Evolutionary conservation across 116 monocot genomes (phyloP).

Genomic region (Zostera marina): DNA sequence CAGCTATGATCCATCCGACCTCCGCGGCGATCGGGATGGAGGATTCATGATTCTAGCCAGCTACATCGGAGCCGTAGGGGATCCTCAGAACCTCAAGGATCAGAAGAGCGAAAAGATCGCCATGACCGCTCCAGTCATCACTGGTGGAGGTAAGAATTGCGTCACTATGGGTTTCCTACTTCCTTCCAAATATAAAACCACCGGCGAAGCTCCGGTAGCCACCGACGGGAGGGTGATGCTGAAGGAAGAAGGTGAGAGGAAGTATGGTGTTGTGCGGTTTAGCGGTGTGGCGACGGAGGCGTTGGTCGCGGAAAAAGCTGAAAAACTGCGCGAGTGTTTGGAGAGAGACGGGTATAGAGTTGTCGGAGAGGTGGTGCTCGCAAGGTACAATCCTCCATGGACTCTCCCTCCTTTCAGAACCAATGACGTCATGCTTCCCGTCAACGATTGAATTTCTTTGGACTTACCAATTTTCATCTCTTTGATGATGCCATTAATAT

Average conservation of each 20-base stretch:
- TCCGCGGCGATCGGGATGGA: constrained; percentile 49
- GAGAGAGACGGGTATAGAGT: constrained; percentile 61
- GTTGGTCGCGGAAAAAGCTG: constrained; percentile 44
- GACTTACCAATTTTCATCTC: no score
- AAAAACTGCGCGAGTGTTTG: constrained; percentile 37
- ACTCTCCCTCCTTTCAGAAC: constrained; percentile 75
- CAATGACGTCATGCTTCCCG: constrained; percentile 68
- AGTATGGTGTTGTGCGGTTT: constrained; percentile 63
- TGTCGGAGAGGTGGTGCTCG: constrained; percentile 36
- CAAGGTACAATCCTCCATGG: constrained; percentile 89
- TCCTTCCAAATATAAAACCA: constrained; percentile 48
- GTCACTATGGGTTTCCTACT: constrained; percentile 82
- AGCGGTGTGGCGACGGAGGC: constrained; percentile 46
- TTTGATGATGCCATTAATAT: no score
- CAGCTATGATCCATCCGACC: constrained; percentile 49
- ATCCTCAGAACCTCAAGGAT: constrained; percentile 51
- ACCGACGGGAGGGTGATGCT: constrained; percentile 63
- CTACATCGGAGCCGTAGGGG: constrained; percentile 84
- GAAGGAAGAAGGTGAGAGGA: constrained; percentile 57
- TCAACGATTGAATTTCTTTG: neutral
- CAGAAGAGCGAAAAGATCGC: constrained; percentile 54
- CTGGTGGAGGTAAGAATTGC: neutral
- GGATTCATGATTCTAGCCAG: constrained; percentile 82
- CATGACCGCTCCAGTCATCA: constrained; percentile 24
- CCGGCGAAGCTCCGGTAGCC: constrained; percentile 66